Percentiles rank a stretch among this genome's conserved stretches.
Conservation (phyloP, 331 rosid genomes). For the Pyrus hybrid region DNA sequence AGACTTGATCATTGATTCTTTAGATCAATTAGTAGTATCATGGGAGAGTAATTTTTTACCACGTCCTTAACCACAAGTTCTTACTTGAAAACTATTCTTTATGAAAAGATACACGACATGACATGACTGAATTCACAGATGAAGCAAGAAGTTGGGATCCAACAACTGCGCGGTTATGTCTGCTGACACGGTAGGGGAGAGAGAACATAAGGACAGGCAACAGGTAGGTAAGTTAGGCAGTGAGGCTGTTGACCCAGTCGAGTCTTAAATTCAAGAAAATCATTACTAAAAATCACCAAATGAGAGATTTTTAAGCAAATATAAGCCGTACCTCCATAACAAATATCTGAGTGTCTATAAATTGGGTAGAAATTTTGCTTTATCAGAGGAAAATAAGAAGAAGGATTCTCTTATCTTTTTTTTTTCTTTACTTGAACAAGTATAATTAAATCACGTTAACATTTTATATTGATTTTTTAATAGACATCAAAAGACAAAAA, state of each 20-base stretch:
- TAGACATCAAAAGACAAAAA: too few species aligned
- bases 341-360: too few species aligned
- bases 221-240: neutral
- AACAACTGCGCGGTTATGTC: constrained; percentile 19
- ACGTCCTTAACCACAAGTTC: neutral
- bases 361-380: too few species aligned
- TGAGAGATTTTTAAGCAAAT: neutral
- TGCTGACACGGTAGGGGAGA: neutral
- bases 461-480: too few species aligned
- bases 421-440: too few species aligned
- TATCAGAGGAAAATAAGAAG: too few species aligned
- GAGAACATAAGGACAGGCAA: neutral
- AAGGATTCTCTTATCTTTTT: too few species aligned
- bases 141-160: constrained; percentile 24
- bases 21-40: too few species aligned
- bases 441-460: too few species aligned
- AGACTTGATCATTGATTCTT: too few species aligned
- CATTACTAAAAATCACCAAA: neutral
- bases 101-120: neutral
- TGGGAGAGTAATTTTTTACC: too few species aligned
- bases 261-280: neutral
- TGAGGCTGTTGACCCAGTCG: neutral
- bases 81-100: too few species aligned
- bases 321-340: neutral
- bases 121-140: neutral